Percentiles rank a stretch among this genome's conserved stretches.
Conservation (phyloP, 768 basidiomycete species). For the Leucocoprinus sp. region DNA sequence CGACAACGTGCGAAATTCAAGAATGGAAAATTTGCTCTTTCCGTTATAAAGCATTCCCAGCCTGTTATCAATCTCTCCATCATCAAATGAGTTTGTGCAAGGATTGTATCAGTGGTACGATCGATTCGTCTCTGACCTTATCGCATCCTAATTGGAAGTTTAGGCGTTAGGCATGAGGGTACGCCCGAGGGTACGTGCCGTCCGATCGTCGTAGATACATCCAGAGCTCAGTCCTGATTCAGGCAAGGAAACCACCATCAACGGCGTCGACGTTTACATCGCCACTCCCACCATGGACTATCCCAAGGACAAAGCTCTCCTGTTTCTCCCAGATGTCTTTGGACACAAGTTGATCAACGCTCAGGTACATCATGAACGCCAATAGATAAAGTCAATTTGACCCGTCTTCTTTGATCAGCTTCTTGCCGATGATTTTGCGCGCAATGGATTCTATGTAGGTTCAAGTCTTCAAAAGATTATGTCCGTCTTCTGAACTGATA, state of each 20-base stretch:
- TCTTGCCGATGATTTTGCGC: conserved; percentile 34
- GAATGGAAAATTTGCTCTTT: neutral
- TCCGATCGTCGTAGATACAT: neutral
- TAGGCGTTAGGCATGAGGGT: conserved; percentile 47
- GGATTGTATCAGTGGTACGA: conserved; percentile 45
- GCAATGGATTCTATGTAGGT: conserved; percentile 36
- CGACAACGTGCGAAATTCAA: neutral
- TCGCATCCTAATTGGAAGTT: neutral
- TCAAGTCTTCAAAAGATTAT: neutral
- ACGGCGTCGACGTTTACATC: conserved; percentile 43
- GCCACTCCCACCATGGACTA: conserved; percentile 44
- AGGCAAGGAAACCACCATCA: conserved; percentile 42
- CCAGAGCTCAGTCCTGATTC: neutral
- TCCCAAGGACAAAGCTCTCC: conserved; percentile 46
- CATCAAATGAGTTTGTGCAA: conserved; percentile 30
- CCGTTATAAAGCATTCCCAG: conserved; percentile 1
- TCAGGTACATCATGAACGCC: conserved; percentile 20
- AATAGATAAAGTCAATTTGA: neutral
- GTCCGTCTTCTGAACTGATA: too few species aligned
- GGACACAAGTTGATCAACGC: conserved; percentile 40
- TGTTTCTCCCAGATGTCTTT: conserved; percentile 47
- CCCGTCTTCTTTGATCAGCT: conserved; percentile 19
- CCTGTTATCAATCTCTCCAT: neutral
- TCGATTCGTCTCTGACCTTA: neutral
- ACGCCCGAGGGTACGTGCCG: conserved; percentile 29